A percentile compares a stretch with the other conserved stretches of the same genome.
phyloP scores from a whole-genome alignment of 306 rosid species.

The Casuarina glauca region DNA sequence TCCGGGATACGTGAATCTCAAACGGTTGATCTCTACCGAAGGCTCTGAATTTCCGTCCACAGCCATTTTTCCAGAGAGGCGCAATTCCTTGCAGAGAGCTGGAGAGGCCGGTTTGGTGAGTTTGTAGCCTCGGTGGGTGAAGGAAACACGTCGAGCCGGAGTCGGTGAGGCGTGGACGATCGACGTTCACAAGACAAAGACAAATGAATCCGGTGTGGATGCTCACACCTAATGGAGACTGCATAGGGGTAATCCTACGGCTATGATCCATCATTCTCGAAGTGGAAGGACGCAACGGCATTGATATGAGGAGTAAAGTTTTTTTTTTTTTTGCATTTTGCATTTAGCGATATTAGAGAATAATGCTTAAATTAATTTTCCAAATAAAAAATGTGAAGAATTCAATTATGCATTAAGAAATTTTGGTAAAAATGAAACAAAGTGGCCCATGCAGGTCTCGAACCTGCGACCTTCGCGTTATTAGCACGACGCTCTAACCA shows the following conservation, averaged over 20 bases:
- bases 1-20: slow-evolving; percentile 84
- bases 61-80: slow-evolving; percentile 32
- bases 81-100: not conserved
- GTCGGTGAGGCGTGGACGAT: slow-evolving; percentile 26
- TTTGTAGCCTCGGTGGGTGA: slow-evolving; percentile 3
- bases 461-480: slow-evolving; percentile 33
- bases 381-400: too few relatives aligned
- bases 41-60: slow-evolving; percentile 29
- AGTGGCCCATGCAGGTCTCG: slow-evolving; percentile 22
- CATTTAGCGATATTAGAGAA: too few relatives aligned
- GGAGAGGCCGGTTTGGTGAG: not conserved
- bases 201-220: not conserved
- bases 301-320: too few relatives aligned
- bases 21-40: slow-evolving; percentile 54
- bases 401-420: too few relatives aligned
- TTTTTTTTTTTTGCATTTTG: too few relatives aligned
- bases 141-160: not conserved
- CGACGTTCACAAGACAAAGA: slow-evolving; percentile 3
- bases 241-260: too few relatives aligned
- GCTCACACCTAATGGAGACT: not conserved
- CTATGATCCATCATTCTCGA: too few relatives aligned
- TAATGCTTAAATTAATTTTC: too few relatives aligned
- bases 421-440: too few relatives aligned
- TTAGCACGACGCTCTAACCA: slow-evolving; percentile 22
- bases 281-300: too few relatives aligned